These are phyloP conservation scores for Lentinula novae-zelandiae DNA, from an alignment of 1,284 basidiomycete species.

Conservation along the genomic window DNA sequence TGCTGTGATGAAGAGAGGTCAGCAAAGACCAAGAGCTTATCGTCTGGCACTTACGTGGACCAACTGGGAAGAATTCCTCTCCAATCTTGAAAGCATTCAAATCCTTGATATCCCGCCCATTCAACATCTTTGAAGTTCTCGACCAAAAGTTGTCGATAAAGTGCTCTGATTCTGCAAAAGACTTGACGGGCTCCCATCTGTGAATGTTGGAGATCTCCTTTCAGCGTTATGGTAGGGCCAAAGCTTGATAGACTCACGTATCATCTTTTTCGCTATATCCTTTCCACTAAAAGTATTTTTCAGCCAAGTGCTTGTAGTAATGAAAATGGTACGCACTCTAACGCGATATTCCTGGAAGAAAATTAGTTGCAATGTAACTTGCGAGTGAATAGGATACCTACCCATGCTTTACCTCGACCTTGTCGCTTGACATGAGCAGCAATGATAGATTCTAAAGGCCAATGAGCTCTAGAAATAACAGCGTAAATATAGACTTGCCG, in stretches of 20 bases:
- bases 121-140: conserved; percentile 34
- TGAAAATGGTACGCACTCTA: conserved; percentile 40
- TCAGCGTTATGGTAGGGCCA: too few species aligned
- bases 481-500: conserved; percentile 39
- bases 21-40: not conserved
- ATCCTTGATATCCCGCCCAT: conserved; percentile 47
- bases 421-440: conserved; percentile 43
- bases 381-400: conserved; percentile 23
- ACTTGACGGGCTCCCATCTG: conserved; percentile 69
- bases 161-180: conserved; percentile 57
- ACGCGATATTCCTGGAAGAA: conserved; percentile 52
- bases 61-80: conserved; percentile 51
- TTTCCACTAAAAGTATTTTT: conserved; percentile 53
- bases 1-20: not conserved
- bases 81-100: conserved; percentile 46
- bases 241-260: conserved; percentile 47
- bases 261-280: conserved; percentile 52
- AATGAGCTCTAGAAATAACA: not conserved
- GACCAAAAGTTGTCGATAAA: conserved; percentile 60
- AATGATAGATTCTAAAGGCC: conserved; percentile 45
- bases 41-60: conserved; percentile 49
- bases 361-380: not conserved
- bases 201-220: too few species aligned
- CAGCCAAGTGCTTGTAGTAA: conserved; percentile 4
- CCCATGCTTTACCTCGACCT: conserved; percentile 42